These are phyloP conservation scores for Pelargonium citronellum DNA, from an alignment of 441 rosid species.

Conservation along the genomic window DNA sequence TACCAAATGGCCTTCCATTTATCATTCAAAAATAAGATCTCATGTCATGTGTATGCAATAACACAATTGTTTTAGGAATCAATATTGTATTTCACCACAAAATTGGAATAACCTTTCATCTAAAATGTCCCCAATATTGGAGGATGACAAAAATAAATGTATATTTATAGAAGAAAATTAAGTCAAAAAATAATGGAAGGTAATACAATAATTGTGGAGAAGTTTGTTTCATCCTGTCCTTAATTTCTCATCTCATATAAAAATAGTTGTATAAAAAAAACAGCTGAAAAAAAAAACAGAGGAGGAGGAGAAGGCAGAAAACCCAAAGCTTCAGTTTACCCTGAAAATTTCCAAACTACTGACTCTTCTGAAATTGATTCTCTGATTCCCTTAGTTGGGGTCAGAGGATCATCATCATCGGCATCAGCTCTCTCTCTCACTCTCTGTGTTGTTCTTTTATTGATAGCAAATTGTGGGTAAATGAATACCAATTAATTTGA, in stretches of 20 bases:
- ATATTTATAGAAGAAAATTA: too few species aligned
- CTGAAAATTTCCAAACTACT: slow-evolving; percentile 13
- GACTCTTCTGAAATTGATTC: slow-evolving; percentile 34
- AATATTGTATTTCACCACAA: too few species aligned
- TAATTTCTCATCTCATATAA: neutral
- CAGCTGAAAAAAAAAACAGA: neutral
- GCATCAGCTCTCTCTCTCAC: neutral
- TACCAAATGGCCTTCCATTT: too few species aligned
- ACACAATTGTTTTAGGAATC: too few species aligned
- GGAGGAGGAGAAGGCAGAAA: neutral
- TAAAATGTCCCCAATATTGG: too few species aligned
- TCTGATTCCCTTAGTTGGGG: slow-evolving; percentile 65
- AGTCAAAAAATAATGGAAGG: neutral
- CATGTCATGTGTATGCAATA: too few species aligned
- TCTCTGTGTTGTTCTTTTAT: neutral
- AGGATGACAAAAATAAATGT: too few species aligned
- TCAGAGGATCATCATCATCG: slow-evolving; percentile 47
- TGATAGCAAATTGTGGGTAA: neutral
- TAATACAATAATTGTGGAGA: neutral
- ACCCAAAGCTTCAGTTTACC: neutral
- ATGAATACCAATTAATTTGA: neutral
- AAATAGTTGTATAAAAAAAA: too few species aligned
- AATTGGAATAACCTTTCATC: too few species aligned
- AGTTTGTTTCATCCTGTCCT: neutral
- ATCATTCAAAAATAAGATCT: too few species aligned